Base-by-base conservation (phyloP, 306 rosid genomes). In the Coriaria nepalensis region DNA sequence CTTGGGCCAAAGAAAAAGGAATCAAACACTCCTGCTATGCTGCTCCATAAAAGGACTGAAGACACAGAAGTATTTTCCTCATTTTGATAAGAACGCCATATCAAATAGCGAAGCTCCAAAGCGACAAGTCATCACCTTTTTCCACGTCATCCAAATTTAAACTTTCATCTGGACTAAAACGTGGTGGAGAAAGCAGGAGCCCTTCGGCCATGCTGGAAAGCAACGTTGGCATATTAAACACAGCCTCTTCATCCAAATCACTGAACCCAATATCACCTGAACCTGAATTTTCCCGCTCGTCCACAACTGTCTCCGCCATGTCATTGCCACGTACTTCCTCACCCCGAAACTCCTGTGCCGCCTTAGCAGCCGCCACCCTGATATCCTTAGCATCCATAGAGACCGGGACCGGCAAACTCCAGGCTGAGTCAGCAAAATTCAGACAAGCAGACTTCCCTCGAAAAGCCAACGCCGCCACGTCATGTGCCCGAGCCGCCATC, bases 401-500 rank as follows among this genome's bases (percentile, higher is more conserved):
- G 0, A 57, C 58, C 1, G 97, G 93, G 8, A 59, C 4, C 0
- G 53, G 68, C 34, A 84, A 32, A 6, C 75, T 68, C 86, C 82
- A 74, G 0, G 62, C 78, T 0, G 97, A 88, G 68, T 84, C 95
- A 0, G 87, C 90, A 6, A 88, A 88, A 39, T 88, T 88, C n/a
- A 88, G 82, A 33, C 97, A 84, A 0, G 86, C 86, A 0, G 72
- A 71, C 45, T 61, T 81, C 0, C 87, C 95, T 0, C 80, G 45
- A 2, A 84, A 62, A 0, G 78, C 71, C 4, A 90, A 64, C 0
- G 84, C 87, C 0, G 97, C 95, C 20, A 90, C 87, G 35, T 90
- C 97, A 9, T 90, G 93, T 0, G 97, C 97, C 0, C 97, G 70
- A 0, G 95, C 97, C 0, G 95, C 95, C 90, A 84, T 90, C 56